Evolutionary conservation across 2,329 filamentous ascomycete genomes (phyloP), one percentile per base, ranked within the genome.

Genomic region (Penicillium vulpinum): DNA sequence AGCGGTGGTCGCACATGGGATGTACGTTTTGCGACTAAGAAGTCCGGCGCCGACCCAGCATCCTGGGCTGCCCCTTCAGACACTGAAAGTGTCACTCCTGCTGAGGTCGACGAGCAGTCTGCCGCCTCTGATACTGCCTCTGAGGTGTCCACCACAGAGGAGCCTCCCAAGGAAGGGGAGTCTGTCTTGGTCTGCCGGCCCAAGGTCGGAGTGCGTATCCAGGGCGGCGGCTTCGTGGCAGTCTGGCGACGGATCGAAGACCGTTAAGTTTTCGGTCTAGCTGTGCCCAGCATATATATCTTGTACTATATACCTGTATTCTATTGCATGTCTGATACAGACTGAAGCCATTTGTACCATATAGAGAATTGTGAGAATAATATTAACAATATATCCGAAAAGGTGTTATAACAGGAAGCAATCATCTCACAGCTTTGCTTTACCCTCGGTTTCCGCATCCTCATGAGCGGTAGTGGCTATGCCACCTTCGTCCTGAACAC

Each of bases 171-270:
- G 43, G 64, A 64, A 36, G 57, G 67, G 21, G 72, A 75, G 4
- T 74, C 70, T 58, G 76, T 79, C 36, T 75, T 82, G 62, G 73
- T 84, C n/a, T 83, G 81, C 59, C 74, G 81, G 53, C 81, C 81
- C 2, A 81, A 80, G 60, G 80, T 81, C 51, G 80, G 80, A 9
- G 61, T 73, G 9, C 70, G 73, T 47, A 74, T 80, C 39, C 67
- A 75, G 8, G 81, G 80, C 13, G 81, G 81, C 41, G 81, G 81
- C 3, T 83, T 84, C 61, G 69, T 83, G 48, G 81, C 76, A 2
- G 63, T 83, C 31, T 83, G 77, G 75, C 74, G 73, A 54, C 76
- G 75, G 51, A 77, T 75, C 18, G 74, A 75, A 61, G 69, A 73
- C 62, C 54, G 50, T 35, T 66, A 53, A 59, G 44, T 44, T 56